A percentile compares a stretch with the other conserved stretches of the same genome.
These are phyloP conservation scores for Penicillium sp. DNA, from an alignment of 2,329 filamentous ascomycete genomes.

Conservation along the genomic window DNA sequence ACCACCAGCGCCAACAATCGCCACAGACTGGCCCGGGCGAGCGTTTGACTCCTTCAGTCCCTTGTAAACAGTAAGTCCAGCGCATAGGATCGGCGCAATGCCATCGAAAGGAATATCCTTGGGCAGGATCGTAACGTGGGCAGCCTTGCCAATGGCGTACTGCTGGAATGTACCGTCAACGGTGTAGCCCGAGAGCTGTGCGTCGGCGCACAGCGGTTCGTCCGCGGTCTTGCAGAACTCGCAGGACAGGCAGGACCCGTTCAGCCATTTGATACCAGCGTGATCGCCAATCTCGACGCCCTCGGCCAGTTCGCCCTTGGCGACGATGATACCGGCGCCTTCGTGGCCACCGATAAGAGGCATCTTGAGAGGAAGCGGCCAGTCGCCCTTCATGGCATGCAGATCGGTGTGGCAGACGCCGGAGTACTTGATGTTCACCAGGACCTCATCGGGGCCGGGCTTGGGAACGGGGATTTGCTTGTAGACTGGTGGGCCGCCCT, in stretches of 20 bases:
- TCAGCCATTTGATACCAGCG: conserved; percentile 90
- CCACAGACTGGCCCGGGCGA: conserved; percentile 74
- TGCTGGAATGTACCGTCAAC: conserved; percentile 94
- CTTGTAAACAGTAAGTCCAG: conserved; percentile 87
- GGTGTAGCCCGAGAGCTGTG: conserved; percentile 83
- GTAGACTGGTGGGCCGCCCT: conserved; percentile 65
- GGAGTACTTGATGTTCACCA: conserved; percentile 87
- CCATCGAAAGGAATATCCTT: conserved; percentile 76
- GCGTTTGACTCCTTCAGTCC: conserved; percentile 83
- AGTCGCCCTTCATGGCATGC: conserved; percentile 83
- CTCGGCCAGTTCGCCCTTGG: conserved; percentile 73
- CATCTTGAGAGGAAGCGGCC: conserved; percentile 80
- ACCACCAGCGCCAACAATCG: conserved; percentile 84
- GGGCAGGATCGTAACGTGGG: conserved; percentile 80
- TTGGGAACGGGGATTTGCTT: conserved; percentile 72
- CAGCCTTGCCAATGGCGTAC: conserved; percentile 84
- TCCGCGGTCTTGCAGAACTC: conserved; percentile 79
- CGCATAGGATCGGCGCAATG: conserved; percentile 79
- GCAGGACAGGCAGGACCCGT: conserved; percentile 82
- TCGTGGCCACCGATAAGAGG: conserved; percentile 82
- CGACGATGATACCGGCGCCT: conserved; percentile 81
- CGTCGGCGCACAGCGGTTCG: conserved; percentile 78
- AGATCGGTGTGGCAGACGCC: conserved; percentile 90
- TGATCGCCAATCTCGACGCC: conserved; percentile 82
- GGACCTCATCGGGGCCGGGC: conserved; percentile 86